Percentiles rank a stretch among this genome's conserved stretches.
These are phyloP conservation scores for Hypomyces rosellus DNA, from an alignment of 2,329 filamentous ascomycete species.

Conservation along the genomic window DNA sequence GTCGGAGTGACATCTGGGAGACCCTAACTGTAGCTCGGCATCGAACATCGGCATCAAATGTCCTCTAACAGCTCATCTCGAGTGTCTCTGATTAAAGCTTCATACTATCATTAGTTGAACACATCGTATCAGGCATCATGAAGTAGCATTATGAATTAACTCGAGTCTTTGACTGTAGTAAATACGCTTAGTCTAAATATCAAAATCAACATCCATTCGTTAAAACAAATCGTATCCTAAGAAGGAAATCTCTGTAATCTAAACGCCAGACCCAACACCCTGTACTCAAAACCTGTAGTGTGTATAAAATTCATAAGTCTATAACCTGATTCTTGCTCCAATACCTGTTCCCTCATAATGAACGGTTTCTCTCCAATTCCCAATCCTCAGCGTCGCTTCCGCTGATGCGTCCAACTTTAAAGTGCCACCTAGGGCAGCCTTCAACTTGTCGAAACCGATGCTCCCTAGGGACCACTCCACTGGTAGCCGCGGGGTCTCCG, in stretches of 20 bases:
- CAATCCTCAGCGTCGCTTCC: constrained; percentile 66
- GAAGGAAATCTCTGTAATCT: not conserved
- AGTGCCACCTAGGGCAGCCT: constrained; percentile 70
- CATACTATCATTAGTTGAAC: too few relatives aligned
- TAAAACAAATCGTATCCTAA: not conserved
- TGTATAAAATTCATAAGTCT: constrained; percentile 4
- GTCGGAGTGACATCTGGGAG: too few relatives aligned
- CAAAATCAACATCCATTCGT: not conserved
- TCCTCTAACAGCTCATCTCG: too few relatives aligned
- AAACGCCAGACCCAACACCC: not conserved
- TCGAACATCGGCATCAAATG: too few relatives aligned
- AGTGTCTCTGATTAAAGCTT: too few relatives aligned
- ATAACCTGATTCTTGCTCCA: constrained; percentile 48
- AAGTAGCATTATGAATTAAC: too few relatives aligned
- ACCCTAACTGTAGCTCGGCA: too few relatives aligned
- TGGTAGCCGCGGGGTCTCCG: constrained; percentile 68
- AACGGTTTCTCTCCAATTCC: constrained; percentile 65
- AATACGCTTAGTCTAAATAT: too few relatives aligned
- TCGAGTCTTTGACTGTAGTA: too few relatives aligned
- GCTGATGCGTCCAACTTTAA: constrained; percentile 75
- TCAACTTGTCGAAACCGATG: constrained; percentile 77
- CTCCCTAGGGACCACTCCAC: constrained; percentile 73
- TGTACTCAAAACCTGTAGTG: not conserved
- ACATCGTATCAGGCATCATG: too few relatives aligned
- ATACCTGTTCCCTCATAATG: constrained; percentile 67